phyloP scores from a whole-genome alignment of 352 stramenopile species.

The Phytophthora ramorum region DNA sequence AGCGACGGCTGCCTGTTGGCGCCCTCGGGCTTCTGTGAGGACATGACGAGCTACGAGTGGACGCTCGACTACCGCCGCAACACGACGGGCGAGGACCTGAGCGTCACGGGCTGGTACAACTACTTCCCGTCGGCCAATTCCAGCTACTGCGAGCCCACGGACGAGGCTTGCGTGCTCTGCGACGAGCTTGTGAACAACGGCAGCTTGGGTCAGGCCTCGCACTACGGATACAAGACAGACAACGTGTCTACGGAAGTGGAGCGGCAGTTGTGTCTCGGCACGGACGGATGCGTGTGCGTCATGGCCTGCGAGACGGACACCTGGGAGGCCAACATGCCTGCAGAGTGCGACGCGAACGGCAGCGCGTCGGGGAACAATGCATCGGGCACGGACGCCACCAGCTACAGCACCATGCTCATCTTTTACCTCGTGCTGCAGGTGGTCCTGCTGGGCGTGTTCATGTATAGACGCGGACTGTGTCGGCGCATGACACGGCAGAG shows the following conservation, averaged over 20 bases:
- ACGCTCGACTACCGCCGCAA: constrained; percentile 68
- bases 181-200: constrained; percentile 41
- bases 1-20: constrained; percentile 61
- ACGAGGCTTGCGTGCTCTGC: constrained; percentile 64
- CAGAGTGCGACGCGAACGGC: constrained; percentile 46
- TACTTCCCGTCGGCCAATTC: constrained; percentile 72
- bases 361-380: constrained; percentile 21
- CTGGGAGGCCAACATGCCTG: constrained; percentile 60
- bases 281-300: constrained; percentile 68
- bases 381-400: constrained; percentile 23
- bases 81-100: constrained; percentile 42
- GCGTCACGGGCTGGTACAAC: constrained; percentile 55
- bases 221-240: constrained; percentile 5
- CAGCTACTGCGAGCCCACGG: constrained; percentile 63
- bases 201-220: constrained; percentile 20
- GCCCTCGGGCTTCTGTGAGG: constrained; percentile 61
- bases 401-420: constrained; percentile 68
- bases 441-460: constrained; percentile 56
- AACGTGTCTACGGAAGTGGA: constrained; percentile 50
- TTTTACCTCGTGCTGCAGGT: constrained; percentile 79
- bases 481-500: constrained; percentile 29
- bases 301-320: constrained; percentile 60
- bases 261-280: constrained; percentile 64
- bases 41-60: constrained; percentile 57
- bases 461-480: constrained; percentile 64